Percentiles rank a stretch among this genome's conserved stretches.
Evolutionary conservation across 345 rosid species (phyloP).

Genomic region (Barbarea vulgaris): DNA sequence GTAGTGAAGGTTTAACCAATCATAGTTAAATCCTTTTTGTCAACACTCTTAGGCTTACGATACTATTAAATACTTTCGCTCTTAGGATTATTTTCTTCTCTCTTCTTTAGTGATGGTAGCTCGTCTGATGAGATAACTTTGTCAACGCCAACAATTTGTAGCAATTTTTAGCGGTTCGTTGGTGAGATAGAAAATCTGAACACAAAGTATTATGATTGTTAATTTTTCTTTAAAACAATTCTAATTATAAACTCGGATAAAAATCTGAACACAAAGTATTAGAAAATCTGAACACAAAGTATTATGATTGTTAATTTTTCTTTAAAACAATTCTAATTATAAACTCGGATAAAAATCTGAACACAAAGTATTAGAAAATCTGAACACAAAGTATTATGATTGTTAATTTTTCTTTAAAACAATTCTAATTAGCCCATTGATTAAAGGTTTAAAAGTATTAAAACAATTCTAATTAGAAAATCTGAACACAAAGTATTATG

Average conservation of each 20-base stretch:
- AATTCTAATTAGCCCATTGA: too few species aligned
- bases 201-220: not conserved
- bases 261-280: not conserved
- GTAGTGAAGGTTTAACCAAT: not conserved
- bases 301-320: too few species aligned
- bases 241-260: too few species aligned
- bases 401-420: too few species aligned
- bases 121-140: not conserved
- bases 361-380: too few species aligned
- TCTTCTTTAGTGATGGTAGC: constrained; percentile 7
- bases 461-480: too few species aligned
- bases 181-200: not conserved
- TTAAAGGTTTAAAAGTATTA: too few species aligned
- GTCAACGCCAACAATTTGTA: not conserved
- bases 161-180: constrained; percentile 13
- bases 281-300: too few species aligned
- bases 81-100: not conserved
- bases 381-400: not conserved
- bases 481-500: not conserved
- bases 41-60: constrained; percentile 5
- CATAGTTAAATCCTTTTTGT: constrained; percentile 3
- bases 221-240: too few species aligned
- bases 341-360: too few species aligned
- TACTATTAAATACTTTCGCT: not conserved
- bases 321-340: too few species aligned